phyloP scores from a whole-genome alignment of 225 moss, liverwort and hornwort genomes.

The Neckera pumila region DNA sequence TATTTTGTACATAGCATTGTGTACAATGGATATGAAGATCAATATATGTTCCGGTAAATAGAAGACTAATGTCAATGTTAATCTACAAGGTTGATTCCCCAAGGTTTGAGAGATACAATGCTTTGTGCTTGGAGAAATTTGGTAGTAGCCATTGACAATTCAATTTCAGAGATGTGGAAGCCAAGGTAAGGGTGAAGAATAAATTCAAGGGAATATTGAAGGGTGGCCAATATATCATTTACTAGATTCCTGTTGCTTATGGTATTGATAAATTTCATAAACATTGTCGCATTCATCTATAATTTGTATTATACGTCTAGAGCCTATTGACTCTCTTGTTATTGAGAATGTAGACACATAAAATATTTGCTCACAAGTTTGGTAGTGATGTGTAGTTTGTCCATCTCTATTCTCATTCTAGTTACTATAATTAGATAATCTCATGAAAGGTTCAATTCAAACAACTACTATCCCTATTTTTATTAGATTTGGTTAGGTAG shows the following conservation, averaged over 20 bases:
- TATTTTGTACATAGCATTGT: rapidly evolving
- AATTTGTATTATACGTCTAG: background rate
- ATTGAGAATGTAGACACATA: background rate
- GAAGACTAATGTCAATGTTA: rapidly evolving
- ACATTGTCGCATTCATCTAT: background rate
- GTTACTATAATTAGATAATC: background rate
- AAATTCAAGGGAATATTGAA: background rate
- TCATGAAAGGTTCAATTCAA: background rate
- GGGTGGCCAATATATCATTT: rapidly evolving
- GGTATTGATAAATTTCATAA: background rate
- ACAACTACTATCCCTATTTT: background rate
- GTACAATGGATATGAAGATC: background rate
- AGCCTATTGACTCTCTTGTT: background rate
- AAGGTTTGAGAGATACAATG: background rate
- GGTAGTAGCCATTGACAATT: background rate
- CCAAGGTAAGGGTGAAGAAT: background rate
- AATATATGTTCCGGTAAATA: background rate
- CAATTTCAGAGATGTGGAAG: background rate
- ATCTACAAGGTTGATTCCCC: rapidly evolving
- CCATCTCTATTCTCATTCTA: background rate
- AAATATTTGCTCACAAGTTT: background rate
- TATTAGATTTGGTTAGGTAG: background rate
- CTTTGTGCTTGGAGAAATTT: background rate
- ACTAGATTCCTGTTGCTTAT: rapidly evolving
- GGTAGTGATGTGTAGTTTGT: background rate